Evolutionary conservation across 2,329 filamentous ascomycete species (phyloP), one percentile per base, ranked within the genome.

Genomic region (Trichoderma brevicompactum): DNA sequence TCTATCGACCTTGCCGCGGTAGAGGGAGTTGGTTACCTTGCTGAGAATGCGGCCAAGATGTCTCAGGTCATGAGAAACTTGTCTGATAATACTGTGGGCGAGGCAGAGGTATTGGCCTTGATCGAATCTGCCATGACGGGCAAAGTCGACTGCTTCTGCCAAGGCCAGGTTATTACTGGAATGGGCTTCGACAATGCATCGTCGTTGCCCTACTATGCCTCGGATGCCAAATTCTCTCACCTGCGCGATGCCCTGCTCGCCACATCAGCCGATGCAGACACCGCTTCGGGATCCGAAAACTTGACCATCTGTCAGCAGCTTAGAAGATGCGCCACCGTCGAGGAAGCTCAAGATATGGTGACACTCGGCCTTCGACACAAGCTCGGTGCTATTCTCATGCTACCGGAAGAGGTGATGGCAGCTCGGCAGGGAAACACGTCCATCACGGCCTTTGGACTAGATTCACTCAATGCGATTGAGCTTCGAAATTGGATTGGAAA

Each of bases 1-100:
- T 79, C 80, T 0, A 75, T 89, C 1, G 80, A 87, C 69, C 74
- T 88, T 13, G 84, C 84, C 0, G 79, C 79, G 1, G 79, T 88
- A 8, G 77, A 76, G 0, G 82, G 81, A 66, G 78, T 81, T 1
- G 83, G 83, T 2, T 84, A 84, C 70, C 73, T 85, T 2, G 81
- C 82, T 1, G 79, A 83, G 65, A 81, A 82, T 65, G 74, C 76
- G 0, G 77, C 76, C 55, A 79, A 77, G 49, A 77, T 77, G 4
- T 76, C 76, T 2, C 78, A 83, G 67, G 81, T 82, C 0, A 81
- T 83, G 46, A 81, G 81, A 69, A 84, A 83, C 38, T 74, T 83
- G 1, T 71, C 70, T 0, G 79, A 78, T 6, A 81, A 82, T 53
- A 79, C 84, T 19, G 80, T 87, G 69, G 80, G 78, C 69, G 81